Base-by-base conservation (phyloP, 352 stramenopile species). In the Globisporangium acanthophoron region DNA sequence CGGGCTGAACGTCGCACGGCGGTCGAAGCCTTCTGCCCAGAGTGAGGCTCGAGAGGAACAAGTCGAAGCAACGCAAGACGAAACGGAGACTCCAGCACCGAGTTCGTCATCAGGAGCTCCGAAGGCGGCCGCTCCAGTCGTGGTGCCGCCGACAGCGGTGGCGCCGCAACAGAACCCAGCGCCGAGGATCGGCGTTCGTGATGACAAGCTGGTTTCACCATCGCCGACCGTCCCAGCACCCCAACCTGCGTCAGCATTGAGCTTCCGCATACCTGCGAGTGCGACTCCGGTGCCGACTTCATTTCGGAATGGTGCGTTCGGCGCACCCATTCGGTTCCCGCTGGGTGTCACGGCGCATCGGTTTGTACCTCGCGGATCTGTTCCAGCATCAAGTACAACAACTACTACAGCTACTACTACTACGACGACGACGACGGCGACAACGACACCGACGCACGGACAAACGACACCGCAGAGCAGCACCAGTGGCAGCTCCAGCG, bases 1-100 rank as follows among this genome's bases (percentile, higher is more conserved):
- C 48, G 73, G 70, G 0, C 37, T 84, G 24, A 62, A 67, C n/a
- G 54, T 74, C 8, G 76, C 76, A 16, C 60, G 78, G 65, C 61
- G 78, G 51, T 45, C 47, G 11, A 51, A 45, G 18, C 41, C n/a
- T 33, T 20, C 8, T 37, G 27, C 20, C 9, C 20, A 40, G n/a
- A 47, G 16, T 7, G 24, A 40, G 18, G 5, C 24, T 16, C n/a
- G 20, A 7, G 37, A 31, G 21, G 15, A 39, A 0, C 47, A 18
- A 4, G 15, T 39, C 18, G 41, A n/a, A 40, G 24, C 24, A 21
- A 39, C 29, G 5, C 29, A 51, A 20, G 35, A 27, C 3, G 16
- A 39, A 37, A 15, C 29, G 35, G 33, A 56, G 18, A 20, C 43
- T 20, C 37, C 20, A 46, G 6, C 13, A 56, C n/a, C 35, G 12